These are phyloP conservation scores for Linum trigynum DNA, from an alignment of 345 rosid genomes.

Conservation along the genomic window DNA sequence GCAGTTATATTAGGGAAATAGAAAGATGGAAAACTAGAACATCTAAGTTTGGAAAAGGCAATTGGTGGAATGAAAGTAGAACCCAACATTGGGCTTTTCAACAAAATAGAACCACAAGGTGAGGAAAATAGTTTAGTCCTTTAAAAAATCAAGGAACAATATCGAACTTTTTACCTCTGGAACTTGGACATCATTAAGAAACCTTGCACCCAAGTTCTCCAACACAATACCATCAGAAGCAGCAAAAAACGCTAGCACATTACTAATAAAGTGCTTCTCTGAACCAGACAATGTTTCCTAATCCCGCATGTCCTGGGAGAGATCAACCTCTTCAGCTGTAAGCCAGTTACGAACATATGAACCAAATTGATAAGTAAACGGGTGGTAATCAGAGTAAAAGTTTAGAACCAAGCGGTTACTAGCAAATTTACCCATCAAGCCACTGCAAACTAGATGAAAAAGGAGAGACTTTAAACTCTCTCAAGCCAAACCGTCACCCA, in stretches of 20 bases:
- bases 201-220: conserved; percentile 83
- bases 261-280: conserved; percentile 74
- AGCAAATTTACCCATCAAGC: not conserved
- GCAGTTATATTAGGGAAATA: not conserved
- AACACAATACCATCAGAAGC: conserved; percentile 92
- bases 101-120: not conserved
- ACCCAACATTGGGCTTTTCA: too few species aligned
- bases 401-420: not conserved
- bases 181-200: conserved; percentile 75
- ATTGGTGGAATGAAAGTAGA: not conserved
- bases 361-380: not conserved
- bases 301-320: conserved; percentile 68
- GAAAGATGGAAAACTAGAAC: not conserved
- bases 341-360: conserved; percentile 2
- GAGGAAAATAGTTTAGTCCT: not conserved
- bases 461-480: too few species aligned
- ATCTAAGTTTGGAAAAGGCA: not conserved
- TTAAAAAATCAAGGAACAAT: not conserved
- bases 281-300: conserved; percentile 54
- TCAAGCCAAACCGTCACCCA: not conserved
- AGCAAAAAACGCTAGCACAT: conserved; percentile 80
- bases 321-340: conserved; percentile 93
- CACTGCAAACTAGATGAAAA: not conserved
- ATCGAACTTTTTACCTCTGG: conserved; percentile 46
- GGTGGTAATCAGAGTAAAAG: not conserved